Evolutionary conservation across 139 green algal species (phyloP).

Genomic region (Axilococcus clingmanii): DNA sequence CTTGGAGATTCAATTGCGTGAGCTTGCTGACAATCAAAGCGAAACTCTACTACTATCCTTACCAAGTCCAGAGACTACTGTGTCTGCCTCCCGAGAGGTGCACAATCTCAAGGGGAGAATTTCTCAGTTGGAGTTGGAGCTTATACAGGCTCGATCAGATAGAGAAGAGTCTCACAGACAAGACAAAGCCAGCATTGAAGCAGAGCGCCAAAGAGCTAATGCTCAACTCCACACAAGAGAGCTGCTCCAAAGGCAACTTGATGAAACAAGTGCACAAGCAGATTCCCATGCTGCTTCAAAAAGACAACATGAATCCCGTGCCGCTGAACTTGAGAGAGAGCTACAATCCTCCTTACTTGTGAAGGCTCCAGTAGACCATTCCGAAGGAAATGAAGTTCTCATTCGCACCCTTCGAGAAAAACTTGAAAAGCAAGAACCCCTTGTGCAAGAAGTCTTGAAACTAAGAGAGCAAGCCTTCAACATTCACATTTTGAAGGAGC

Average conservation of each 20-base stretch:
- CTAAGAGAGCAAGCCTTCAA: constrained; percentile 18
- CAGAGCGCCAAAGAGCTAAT: constrained; percentile 4
- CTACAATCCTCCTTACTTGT: neutral
- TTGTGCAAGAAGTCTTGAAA: constrained; percentile 6
- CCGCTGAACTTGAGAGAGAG: constrained; percentile 6
- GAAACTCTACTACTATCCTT: no score
- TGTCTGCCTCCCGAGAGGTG: no score
- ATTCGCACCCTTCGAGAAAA: constrained; percentile 9
- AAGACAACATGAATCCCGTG: neutral
- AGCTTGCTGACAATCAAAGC: no score
- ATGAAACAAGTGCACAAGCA: constrained; percentile 12
- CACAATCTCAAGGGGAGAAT: constrained; percentile 7
- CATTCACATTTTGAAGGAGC: constrained; percentile 8
- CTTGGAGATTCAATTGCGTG: constrained; percentile 9
- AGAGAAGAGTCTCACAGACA: neutral
- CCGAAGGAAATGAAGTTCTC: constrained; percentile 9
- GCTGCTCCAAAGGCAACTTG: neutral
- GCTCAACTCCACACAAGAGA: neutral
- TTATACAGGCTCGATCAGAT: constrained; percentile 5
- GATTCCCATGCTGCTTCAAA: neutral
- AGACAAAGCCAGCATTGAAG: neutral
- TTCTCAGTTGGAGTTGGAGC: constrained; percentile 11
- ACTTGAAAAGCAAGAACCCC: constrained; percentile 8
- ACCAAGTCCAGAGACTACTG: no score
- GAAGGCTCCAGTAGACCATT: neutral